phyloP scores from a whole-genome alignment of 768 basidiomycete genomes.

The Guyanaporus albipodus region DNA sequence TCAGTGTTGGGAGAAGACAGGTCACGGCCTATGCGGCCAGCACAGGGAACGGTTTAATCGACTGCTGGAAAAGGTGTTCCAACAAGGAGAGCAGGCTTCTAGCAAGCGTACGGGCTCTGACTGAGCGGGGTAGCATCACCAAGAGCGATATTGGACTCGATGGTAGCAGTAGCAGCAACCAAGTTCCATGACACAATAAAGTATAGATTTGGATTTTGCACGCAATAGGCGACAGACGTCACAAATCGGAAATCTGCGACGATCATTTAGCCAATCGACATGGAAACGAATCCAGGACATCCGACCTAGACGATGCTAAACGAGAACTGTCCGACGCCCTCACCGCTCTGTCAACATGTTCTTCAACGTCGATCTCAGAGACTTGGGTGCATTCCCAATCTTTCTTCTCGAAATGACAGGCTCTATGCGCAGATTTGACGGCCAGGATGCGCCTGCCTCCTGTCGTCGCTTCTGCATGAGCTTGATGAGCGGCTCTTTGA shows the following conservation, averaged over 20 bases:
- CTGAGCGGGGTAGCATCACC: neutral
- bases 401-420: conserved; percentile 37
- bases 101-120: neutral
- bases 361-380: conserved; percentile 38
- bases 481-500: conserved; percentile 38
- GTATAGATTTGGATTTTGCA: too few relatives aligned
- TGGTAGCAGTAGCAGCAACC: neutral
- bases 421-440: conserved; percentile 49
- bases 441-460: conserved; percentile 39
- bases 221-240: too few relatives aligned
- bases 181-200: too few relatives aligned
- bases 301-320: conserved; percentile 4
- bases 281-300: neutral
- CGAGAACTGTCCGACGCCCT: neutral
- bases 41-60: conserved; percentile 46
- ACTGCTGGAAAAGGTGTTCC: conserved; percentile 52
- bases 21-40: conserved; percentile 61
- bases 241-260: neutral
- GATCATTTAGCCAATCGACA: neutral
- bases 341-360: conserved; percentile 36
- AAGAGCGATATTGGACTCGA: neutral
- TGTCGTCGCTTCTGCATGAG: conserved; percentile 39
- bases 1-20: conserved; percentile 55
- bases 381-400: conserved; percentile 38
- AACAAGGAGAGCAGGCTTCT: conserved; percentile 39